Evolutionary conservation across 73 alveolate species (phyloP).

Genomic region (Paramecium tetraurelia): DNA sequence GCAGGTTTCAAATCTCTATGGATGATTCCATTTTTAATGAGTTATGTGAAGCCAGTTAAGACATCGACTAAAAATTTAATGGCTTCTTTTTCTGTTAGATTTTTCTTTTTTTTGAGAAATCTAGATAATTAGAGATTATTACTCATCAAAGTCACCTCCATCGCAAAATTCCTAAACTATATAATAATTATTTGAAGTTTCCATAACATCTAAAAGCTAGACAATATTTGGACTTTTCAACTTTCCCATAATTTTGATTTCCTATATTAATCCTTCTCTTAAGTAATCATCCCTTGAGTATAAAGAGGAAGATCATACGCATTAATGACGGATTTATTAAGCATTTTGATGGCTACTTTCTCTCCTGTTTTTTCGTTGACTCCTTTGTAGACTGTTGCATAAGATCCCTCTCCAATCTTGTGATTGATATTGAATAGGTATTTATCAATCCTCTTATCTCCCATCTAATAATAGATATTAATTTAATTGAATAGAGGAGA

Average conservation of each 20-base stretch:
- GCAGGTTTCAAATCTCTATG: slow-evolving; percentile 69
- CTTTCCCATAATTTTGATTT: slow-evolving; percentile 53
- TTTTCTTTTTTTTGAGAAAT: slow-evolving; percentile 7
- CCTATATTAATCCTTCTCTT: slow-evolving; percentile 51
- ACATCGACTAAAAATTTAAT: slow-evolving; percentile 59
- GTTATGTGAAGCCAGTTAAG: slow-evolving; percentile 37
- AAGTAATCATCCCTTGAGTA: slow-evolving; percentile 51
- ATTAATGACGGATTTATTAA: slow-evolving; percentile 22
- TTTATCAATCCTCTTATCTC: slow-evolving; percentile 52
- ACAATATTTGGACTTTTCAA: slow-evolving; percentile 48
- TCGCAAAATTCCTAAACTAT: slow-evolving; percentile 61
- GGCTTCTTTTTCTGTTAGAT: slow-evolving; percentile 51
- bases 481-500: not conserved
- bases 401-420: slow-evolving; percentile 57
- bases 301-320: not conserved
- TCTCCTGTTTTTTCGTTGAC: slow-evolving; percentile 54
- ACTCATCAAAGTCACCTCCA: slow-evolving; percentile 63
- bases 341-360: slow-evolving; percentile 60
- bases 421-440: slow-evolving; percentile 38
- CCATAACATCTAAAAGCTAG: slow-evolving; percentile 58
- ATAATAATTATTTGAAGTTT: slow-evolving; percentile 56
- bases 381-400: slow-evolving; percentile 55
- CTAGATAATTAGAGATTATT: not conserved
- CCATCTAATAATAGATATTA: not conserved
- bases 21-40: slow-evolving; percentile 57